Evolutionary conservation across 306 rosid species (phyloP).

Genomic region (Alnus rubra): DNA sequence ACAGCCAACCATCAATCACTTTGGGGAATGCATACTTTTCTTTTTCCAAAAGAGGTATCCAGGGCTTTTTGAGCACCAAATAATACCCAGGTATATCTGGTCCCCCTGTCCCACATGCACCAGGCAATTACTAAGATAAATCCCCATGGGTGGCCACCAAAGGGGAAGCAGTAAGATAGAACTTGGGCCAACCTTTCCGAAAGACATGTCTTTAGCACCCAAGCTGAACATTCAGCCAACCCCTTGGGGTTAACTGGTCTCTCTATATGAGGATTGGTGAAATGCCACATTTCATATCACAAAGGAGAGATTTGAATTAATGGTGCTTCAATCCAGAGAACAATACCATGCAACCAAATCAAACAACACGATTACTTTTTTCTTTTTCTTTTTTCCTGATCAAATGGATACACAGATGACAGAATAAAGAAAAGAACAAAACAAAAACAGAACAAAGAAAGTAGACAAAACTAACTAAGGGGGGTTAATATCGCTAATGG

Average conservation of each 20-base stretch:
- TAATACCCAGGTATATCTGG: neutral
- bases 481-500: no score
- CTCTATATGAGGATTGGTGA: neutral
- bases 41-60: neutral
- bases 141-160: neutral
- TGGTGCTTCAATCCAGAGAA: slow-evolving; percentile 15
- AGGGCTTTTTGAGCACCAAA: neutral
- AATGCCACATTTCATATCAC: neutral
- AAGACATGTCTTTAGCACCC: neutral
- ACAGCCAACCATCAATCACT: slow-evolving; percentile 13
- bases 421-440: no score
- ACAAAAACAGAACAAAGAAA: no score
- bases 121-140: neutral
- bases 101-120: neutral
- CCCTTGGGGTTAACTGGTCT: neutral
- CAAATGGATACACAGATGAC: no score
- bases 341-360: slow-evolving; percentile 18
- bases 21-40: neutral
- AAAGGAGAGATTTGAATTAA: neutral
- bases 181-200: neutral
- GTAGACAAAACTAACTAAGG: no score
- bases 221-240: neutral
- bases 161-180: neutral
- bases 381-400: no score
- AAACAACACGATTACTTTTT: slow-evolving; percentile 8